Conservation (phyloP, 306 rosid species). For the Betula pendula region DNA sequence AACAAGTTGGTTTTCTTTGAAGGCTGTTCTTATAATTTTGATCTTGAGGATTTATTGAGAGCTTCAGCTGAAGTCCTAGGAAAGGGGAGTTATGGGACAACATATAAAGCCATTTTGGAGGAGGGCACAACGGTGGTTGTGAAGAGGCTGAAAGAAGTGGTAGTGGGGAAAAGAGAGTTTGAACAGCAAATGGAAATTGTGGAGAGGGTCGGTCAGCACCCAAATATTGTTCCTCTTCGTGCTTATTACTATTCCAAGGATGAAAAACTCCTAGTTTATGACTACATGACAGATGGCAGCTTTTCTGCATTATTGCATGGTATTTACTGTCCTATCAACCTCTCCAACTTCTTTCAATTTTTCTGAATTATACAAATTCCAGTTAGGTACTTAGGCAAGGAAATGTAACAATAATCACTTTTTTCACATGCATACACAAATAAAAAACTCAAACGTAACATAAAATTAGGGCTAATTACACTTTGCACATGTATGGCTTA, state of each 20-base stretch:
- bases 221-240: conserved; percentile 59
- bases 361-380: neutral
- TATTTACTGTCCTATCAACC: conserved; percentile 27
- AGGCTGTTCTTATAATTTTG: conserved; percentile 61
- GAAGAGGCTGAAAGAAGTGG: conserved; percentile 71
- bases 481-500: too few species aligned
- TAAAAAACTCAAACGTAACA: too few species aligned
- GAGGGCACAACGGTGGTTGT: conserved; percentile 71
- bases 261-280: conserved; percentile 69
- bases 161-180: conserved; percentile 61
- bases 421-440: neutral
- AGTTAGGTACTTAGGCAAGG: neutral
- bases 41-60: conserved; percentile 77
- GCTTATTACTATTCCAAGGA: conserved; percentile 85
- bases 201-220: conserved; percentile 56
- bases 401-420: neutral
- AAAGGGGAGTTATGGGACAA: conserved; percentile 77
- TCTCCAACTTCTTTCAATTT: conserved; percentile 13
- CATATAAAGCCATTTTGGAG: conserved; percentile 80
- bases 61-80: conserved; percentile 89
- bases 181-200: conserved; percentile 77
- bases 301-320: conserved; percentile 67
- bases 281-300: conserved; percentile 56
- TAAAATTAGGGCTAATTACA: too few species aligned
- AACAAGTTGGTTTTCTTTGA: conserved; percentile 62